These are phyloP conservation scores for Dendrobium chrysotoxum DNA, from an alignment of 106 monocot species.

Conservation along the genomic window DNA sequence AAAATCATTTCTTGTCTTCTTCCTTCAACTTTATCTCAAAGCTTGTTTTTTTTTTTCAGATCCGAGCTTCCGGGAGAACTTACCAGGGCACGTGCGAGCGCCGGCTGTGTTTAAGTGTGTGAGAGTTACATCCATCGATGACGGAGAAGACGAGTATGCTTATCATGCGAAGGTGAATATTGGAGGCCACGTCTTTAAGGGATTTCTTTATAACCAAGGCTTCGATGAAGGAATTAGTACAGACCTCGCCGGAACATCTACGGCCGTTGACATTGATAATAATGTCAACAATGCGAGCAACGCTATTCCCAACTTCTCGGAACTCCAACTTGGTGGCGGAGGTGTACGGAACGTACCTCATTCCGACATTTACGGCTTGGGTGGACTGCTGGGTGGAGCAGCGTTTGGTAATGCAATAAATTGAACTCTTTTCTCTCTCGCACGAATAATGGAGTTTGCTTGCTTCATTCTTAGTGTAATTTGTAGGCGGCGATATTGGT, in stretches of 20 bases:
- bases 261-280: slow-evolving; percentile 1
- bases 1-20: background rate
- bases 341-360: slow-evolving; percentile 3
- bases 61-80: slow-evolving; percentile 19
- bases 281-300: background rate
- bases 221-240: slow-evolving; percentile 26
- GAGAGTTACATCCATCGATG: slow-evolving; percentile 75
- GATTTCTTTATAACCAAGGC: slow-evolving; percentile 79
- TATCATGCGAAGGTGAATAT: slow-evolving; percentile 73
- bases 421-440: slow-evolving; percentile 6
- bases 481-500: too few species aligned
- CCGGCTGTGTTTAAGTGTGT: slow-evolving; percentile 83
- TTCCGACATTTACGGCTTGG: slow-evolving; percentile 28
- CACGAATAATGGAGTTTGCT: background rate
- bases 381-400: slow-evolving; percentile 24
- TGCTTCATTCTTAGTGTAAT: too few species aligned
- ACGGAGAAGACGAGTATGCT: slow-evolving; percentile 76
- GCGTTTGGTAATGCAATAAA: slow-evolving; percentile 48
- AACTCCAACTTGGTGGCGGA: slow-evolving; percentile 43
- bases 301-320: slow-evolving; percentile 46
- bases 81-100: slow-evolving; percentile 57
- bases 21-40: background rate
- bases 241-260: slow-evolving; percentile 2
- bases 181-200: slow-evolving; percentile 75
- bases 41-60: slow-evolving; percentile 9